Evolutionary conservation across 1,139 yeast species (phyloP).

Genomic region (Hyphopichia burtonii): DNA sequence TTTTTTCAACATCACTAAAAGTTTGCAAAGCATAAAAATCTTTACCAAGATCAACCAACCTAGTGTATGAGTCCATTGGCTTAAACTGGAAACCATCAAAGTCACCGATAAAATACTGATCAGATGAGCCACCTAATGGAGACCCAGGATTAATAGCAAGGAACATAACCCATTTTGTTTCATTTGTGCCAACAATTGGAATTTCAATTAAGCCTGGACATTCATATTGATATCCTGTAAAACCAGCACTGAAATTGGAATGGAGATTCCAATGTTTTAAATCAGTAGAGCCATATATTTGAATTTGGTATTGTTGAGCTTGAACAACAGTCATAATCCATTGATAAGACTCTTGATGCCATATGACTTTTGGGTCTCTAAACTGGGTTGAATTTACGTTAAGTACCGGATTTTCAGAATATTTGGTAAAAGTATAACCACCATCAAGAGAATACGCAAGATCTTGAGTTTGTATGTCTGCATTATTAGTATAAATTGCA

Average conservation of each 20-base stretch:
- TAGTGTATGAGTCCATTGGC: conserved; percentile 22
- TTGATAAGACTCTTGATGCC: conserved; percentile 26
- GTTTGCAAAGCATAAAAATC: conserved; percentile 34
- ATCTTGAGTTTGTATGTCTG: conserved; percentile 23
- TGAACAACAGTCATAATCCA: conserved; percentile 36
- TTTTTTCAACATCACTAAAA: conserved; percentile 14
- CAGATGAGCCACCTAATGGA: conserved; percentile 34
- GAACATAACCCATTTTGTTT: conserved; percentile 29
- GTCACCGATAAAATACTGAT: conserved; percentile 37
- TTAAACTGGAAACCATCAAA: conserved; percentile 31
- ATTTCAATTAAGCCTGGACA: conserved; percentile 31
- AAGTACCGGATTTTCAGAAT: conserved; percentile 28
- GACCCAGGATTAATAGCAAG: conserved; percentile 35
- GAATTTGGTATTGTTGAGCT: conserved; percentile 27
- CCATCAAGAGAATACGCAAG: conserved; percentile 33
- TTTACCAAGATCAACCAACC: conserved; percentile 29
- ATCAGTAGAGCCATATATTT: conserved; percentile 26
- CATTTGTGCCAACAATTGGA: conserved; percentile 16
- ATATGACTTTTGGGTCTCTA: conserved; percentile 40
- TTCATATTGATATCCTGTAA: conserved; percentile 35
- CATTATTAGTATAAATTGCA: conserved; percentile 30
- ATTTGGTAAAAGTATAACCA: conserved; percentile 28
- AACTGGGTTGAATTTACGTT: conserved; percentile 25
- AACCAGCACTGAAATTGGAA: conserved; percentile 30
- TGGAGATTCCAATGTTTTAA: conserved; percentile 25